Percentiles rank a stretch among this genome's conserved stretches.
phyloP scores from a whole-genome alignment of 257 asterid genomes.

The Petunia axillaris region DNA sequence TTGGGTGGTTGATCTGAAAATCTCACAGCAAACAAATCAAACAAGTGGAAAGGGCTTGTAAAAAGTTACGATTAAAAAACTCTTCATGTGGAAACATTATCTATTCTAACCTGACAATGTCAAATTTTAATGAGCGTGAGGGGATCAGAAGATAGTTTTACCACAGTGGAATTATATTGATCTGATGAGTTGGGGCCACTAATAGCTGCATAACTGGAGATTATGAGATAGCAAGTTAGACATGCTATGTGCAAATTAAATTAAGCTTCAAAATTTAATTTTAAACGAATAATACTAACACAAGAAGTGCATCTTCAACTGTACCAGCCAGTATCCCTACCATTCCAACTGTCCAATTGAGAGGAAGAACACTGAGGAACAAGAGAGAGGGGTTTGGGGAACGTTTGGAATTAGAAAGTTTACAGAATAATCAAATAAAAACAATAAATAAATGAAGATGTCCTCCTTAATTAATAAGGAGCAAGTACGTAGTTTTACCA shows the following conservation, averaged over 20 bases:
- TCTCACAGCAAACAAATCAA: not conserved
- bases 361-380: conserved; percentile 71
- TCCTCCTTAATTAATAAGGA: too few relatives aligned
- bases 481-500: too few relatives aligned
- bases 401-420: not conserved
- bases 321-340: conserved; percentile 87
- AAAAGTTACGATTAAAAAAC: not conserved
- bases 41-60: not conserved
- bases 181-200: conserved; percentile 55
- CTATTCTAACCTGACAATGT: too few relatives aligned
- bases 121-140: not conserved
- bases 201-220: conserved; percentile 82
- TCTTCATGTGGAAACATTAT: too few relatives aligned
- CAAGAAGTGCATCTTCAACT: conserved; percentile 80
- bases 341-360: conserved; percentile 92
- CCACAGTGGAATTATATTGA: conserved; percentile 38
- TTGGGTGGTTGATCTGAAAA: too few relatives aligned
- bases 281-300: conserved; percentile 46
- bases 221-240: not conserved
- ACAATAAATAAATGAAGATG: not conserved
- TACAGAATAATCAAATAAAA: not conserved
- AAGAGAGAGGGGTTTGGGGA: conserved; percentile 15
- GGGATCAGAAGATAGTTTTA: conserved; percentile 24
- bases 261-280: not conserved
- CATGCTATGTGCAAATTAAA: not conserved